A percentile compares a stretch with the other conserved stretches of the same genome.
phyloP scores from a whole-genome alignment of 352 stramenopile genomes.

The Phytophthora kernoviae region DNA sequence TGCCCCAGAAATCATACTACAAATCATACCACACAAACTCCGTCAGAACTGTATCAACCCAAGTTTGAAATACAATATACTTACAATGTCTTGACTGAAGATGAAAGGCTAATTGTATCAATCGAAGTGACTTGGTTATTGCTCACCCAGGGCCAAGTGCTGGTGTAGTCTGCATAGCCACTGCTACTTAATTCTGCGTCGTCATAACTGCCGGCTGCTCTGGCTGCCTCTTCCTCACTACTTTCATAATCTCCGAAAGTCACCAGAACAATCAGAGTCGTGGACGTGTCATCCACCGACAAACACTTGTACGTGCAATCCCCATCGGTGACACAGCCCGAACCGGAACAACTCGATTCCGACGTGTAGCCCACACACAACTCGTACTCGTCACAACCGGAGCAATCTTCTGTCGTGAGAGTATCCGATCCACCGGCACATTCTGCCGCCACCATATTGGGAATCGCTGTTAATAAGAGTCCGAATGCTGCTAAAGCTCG shows the following conservation, averaged over 20 bases:
- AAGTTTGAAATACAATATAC: neutral
- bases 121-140: conserved; percentile 30
- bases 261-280: conserved; percentile 26
- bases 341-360: conserved; percentile 24
- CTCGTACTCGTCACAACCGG: conserved; percentile 26
- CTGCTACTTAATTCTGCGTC: conserved; percentile 1
- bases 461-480: neutral
- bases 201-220: conserved; percentile 10
- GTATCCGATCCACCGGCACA: conserved; percentile 29
- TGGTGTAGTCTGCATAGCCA: conserved; percentile 29
- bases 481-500: neutral
- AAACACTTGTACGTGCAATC: conserved; percentile 39
- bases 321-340: conserved; percentile 30
- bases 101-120: conserved; percentile 22
- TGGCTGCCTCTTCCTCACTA: conserved; percentile 24
- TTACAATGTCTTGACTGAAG: conserved; percentile 28
- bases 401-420: conserved; percentile 29
- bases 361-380: conserved; percentile 34
- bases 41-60: conserved; percentile 4
- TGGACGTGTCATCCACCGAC: conserved; percentile 23
- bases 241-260: conserved; percentile 36
- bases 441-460: conserved; percentile 11
- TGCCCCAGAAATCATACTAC: conserved; percentile 33
- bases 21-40: too few species aligned
- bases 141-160: conserved; percentile 25